Percentiles rank a stretch among this genome's conserved stretches.
Evolutionary conservation across 2,329 filamentous ascomycete genomes (phyloP).

Genomic region (Ophiocordyceps sinensis): DNA sequence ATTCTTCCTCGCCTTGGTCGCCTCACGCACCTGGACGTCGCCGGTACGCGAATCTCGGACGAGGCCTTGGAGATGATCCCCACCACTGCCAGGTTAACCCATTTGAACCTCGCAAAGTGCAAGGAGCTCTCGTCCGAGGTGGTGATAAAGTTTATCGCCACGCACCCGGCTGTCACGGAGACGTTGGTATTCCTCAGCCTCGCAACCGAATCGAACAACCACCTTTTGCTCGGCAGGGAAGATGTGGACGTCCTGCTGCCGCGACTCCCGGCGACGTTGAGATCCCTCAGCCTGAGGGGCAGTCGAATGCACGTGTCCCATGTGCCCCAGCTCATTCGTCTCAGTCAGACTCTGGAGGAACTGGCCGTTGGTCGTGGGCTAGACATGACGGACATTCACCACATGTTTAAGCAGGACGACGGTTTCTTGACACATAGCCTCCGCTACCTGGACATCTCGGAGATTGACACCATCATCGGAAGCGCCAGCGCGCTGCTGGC

Average conservation of each 20-base stretch:
- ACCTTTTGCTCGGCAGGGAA: slow-evolving; percentile 52
- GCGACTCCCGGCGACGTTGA: slow-evolving; percentile 49
- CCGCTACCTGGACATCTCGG: slow-evolving; percentile 64
- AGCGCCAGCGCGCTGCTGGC: slow-evolving; percentile 46
- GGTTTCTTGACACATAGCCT: slow-evolving; percentile 39
- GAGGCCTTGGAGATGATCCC: slow-evolving; percentile 57
- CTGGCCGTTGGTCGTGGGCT: slow-evolving; percentile 58
- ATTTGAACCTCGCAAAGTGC: slow-evolving; percentile 68
- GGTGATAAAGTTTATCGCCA: slow-evolving; percentile 56
- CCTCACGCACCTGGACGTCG: slow-evolving; percentile 67
- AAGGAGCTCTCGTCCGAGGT: slow-evolving; percentile 49
- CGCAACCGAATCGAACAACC: slow-evolving; percentile 55
- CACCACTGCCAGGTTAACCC: slow-evolving; percentile 55
- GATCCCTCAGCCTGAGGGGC: slow-evolving; percentile 63
- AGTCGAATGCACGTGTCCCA: slow-evolving; percentile 54
- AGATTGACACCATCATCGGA: slow-evolving; percentile 40
- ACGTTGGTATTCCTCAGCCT: slow-evolving; percentile 59
- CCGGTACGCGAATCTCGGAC: slow-evolving; percentile 63
- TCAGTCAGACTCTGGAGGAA: slow-evolving; percentile 61
- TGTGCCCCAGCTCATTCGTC: slow-evolving; percentile 44
- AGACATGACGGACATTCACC: slow-evolving; percentile 48
- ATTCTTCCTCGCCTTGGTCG: slow-evolving; percentile 55
- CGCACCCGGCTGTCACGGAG: slow-evolving; percentile 52
- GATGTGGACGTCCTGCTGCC: slow-evolving; percentile 53
- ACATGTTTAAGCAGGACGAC: slow-evolving; percentile 42